Conservation (phyloP, 441 rosid genomes). For the Mallotus japonicus region DNA sequence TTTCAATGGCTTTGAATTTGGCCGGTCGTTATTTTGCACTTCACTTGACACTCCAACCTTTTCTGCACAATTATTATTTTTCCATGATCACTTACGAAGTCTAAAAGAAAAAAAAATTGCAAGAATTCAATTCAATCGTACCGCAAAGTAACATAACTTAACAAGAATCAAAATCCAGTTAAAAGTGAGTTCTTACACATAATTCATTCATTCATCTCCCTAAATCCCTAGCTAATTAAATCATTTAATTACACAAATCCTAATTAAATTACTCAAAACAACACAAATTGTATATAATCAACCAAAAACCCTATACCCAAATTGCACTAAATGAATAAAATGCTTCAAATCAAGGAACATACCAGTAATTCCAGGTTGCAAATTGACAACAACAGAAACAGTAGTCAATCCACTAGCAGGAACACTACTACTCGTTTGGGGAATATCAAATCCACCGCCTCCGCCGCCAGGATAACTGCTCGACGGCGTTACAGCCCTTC, state of each 20-base stretch:
- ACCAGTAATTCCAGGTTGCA: conserved; percentile 62
- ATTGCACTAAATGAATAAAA: background rate
- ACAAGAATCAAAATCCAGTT: too few species aligned
- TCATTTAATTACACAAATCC: background rate
- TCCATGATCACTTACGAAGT: too few species aligned
- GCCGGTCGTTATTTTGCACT: conserved; percentile 38
- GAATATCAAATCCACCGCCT: conserved; percentile 35
- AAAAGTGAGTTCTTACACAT: too few species aligned
- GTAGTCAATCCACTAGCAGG: conserved; percentile 70
- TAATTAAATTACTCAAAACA: too few species aligned
- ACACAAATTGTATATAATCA: too few species aligned
- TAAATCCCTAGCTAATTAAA: background rate
- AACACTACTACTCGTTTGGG: conserved; percentile 46
- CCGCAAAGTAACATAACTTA: too few species aligned
- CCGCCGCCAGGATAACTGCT: conserved; percentile 44
- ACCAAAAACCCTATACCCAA: background rate
- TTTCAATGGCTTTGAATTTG: conserved; percentile 49
- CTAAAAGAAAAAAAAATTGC: background rate
- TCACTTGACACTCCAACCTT: conserved; percentile 32
- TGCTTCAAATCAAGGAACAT: conserved; percentile 1
- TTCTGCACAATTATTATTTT: conserved; percentile 41
- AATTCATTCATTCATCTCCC: too few species aligned
- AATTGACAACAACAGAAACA: conserved; percentile 57
- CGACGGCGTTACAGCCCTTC: conserved; percentile 32
- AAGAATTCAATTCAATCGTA: background rate